Base-by-base conservation (phyloP, 2,329 filamentous ascomycete species). In the Massarina eburnea region DNA sequence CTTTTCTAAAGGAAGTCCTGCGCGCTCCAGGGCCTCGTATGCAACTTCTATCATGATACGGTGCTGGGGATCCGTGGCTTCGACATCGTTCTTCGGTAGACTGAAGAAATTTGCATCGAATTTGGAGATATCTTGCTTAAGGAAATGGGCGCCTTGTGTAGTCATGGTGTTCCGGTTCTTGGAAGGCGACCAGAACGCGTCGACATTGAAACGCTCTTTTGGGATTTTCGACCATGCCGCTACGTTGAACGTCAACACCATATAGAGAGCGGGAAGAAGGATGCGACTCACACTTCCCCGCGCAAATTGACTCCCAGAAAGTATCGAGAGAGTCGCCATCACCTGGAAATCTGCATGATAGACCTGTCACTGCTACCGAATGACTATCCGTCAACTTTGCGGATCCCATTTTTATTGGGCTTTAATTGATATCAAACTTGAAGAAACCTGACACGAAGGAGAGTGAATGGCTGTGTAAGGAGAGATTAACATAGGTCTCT, bases 1-100 rank as follows among this genome's bases (percentile, higher is more conserved):
- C 8, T 40, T 24, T 8, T 44, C 26, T 9, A 39, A 21, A 3
- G 34, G 29, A 1, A 63, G 36, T 17, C 59, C 61, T 24, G 40
- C 40, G 21, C 39, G 38, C 27, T 67, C 63, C 15, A 67, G 40
- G 14, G 61, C 62, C 22, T 59, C 54, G 19, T 63, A 66, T 9
- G 51, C 48, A 6, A 49, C 52, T 40, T 67, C 64, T 3, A 67
- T 51, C 8, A 64, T 39, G 1, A 49, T 36, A 1, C 62, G 52
- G 6, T 61, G 58, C 34, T 60, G 54, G 2, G 64, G 64, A 41
- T 67, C 62, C 48, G 64, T 56, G n/a, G 45, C 45, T 8, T 44
- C 52, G 9, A 54, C 55, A 20, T 64, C 57, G 10, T 41, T 43
- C 3, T 49, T 45, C 12, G 49, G 47, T 12, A 61, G 51, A 8